phyloP scores from a whole-genome alignment of 1,139 yeast species.

The Pichia norvegensis region DNA sequence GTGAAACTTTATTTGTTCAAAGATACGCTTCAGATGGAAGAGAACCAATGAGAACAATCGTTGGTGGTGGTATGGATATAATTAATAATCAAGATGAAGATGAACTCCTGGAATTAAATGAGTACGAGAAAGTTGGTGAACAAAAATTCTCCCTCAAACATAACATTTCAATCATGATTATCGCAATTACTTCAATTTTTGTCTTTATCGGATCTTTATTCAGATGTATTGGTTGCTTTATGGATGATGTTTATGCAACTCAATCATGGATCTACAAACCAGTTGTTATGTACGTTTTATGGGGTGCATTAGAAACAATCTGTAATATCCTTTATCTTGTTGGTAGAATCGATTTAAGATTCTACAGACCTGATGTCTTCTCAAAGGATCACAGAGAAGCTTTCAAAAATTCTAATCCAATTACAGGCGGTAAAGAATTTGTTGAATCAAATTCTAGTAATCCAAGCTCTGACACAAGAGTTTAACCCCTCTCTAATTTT shows the following conservation, averaged over 20 bases:
- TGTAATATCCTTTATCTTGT: constrained; percentile 49
- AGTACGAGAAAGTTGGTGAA: constrained; percentile 18
- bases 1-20: constrained; percentile 45
- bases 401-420: not conserved
- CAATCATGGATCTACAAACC: constrained; percentile 41
- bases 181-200: constrained; percentile 43
- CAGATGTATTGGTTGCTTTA: constrained; percentile 50
- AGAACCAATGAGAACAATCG: constrained; percentile 33
- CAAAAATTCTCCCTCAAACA: constrained; percentile 22
- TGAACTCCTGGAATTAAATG: constrained; percentile 18
- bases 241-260: constrained; percentile 27
- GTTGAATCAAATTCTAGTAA: constrained; percentile 5
- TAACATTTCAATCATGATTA: constrained; percentile 38
- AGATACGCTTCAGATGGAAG: constrained; percentile 45
- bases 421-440: not conserved
- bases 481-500: not conserved
- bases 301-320: constrained; percentile 58
- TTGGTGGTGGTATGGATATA: constrained; percentile 29
- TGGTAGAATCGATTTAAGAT: constrained; percentile 64
- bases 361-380: constrained; percentile 60
- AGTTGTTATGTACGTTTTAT: constrained; percentile 58
- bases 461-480: constrained; percentile 12
- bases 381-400: constrained; percentile 1
- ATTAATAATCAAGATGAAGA: constrained; percentile 36
- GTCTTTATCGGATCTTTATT: constrained; percentile 52